These are phyloP conservation scores for Arbutus unedo DNA, from an alignment of 148 eudicot genomes.

Conservation along the genomic window DNA sequence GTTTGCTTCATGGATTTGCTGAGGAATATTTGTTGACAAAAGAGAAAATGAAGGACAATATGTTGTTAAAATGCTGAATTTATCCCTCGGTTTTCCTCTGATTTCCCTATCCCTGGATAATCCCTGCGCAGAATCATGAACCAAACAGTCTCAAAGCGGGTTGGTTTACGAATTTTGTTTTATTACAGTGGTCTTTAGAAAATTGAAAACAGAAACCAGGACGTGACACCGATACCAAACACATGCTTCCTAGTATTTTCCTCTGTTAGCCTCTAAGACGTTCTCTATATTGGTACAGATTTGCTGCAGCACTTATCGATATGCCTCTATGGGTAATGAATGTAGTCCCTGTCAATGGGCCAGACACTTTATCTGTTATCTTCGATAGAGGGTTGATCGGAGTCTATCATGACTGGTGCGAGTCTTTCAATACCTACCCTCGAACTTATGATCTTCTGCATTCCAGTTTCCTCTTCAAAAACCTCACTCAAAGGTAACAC, in stretches of 20 bases:
- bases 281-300: slow-evolving; percentile 39
- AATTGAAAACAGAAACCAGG: not conserved
- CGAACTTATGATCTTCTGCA: slow-evolving; percentile 87
- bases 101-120: not conserved
- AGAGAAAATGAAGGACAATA: not conserved
- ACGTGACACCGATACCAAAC: not conserved
- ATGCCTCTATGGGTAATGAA: slow-evolving; percentile 93
- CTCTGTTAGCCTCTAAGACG: not conserved
- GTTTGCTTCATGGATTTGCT: not conserved
- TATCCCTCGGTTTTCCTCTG: not conserved
- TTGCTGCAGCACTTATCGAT: slow-evolving; percentile 72
- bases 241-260: not conserved
- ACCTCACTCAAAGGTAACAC: slow-evolving; percentile 56
- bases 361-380: slow-evolving; percentile 72
- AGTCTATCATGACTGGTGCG: slow-evolving; percentile 94
- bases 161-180: not conserved
- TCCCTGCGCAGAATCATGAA: not conserved
- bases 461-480: slow-evolving; percentile 71
- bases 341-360: slow-evolving; percentile 69
- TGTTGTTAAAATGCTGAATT: not conserved
- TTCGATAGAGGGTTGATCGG: slow-evolving; percentile 93
- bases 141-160: not conserved
- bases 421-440: slow-evolving; percentile 92
- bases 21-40: not conserved
- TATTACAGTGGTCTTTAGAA: not conserved